Conservation (phyloP, 352 stramenopile genomes). For the Phytophthora palmivora region DNA sequence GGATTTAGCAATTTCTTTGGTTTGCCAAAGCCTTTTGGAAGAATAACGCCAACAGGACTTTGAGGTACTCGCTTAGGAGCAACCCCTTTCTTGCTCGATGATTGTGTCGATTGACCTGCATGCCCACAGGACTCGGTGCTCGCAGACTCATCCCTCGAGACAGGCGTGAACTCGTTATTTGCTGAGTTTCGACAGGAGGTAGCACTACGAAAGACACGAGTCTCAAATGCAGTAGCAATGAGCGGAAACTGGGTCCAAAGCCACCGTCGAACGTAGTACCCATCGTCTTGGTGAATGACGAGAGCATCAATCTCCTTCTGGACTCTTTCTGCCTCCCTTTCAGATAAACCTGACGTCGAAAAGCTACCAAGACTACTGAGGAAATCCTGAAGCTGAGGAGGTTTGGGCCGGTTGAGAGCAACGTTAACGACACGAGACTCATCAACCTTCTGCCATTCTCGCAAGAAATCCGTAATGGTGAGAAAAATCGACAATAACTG, state of each 20-base stretch:
- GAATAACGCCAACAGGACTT: conserved; percentile 12
- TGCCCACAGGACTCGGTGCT: background rate
- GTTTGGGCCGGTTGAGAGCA: conserved; percentile 52
- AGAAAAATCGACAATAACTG: conserved; percentile 75
- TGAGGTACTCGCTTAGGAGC: conserved; percentile 14
- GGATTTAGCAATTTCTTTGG: conserved; percentile 21
- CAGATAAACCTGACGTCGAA: conserved; percentile 53
- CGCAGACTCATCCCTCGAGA: conserved; percentile 13
- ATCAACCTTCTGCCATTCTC: conserved; percentile 69
- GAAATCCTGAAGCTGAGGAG: conserved; percentile 80
- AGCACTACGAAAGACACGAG: conserved; percentile 57
- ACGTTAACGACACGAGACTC: conserved; percentile 34
- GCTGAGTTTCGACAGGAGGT: conserved; percentile 15
- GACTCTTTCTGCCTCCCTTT: conserved; percentile 59
- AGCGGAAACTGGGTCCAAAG: conserved; percentile 90
- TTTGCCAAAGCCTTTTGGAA: conserved; percentile 33
- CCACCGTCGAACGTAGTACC: conserved; percentile 83
- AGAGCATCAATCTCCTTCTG: conserved; percentile 74
- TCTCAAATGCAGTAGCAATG: conserved; percentile 79
- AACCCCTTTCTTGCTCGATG: conserved; percentile 18
- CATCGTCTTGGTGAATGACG: conserved; percentile 66
- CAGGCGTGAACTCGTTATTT: conserved; percentile 8
- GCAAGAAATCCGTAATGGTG: conserved; percentile 82
- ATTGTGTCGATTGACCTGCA: conserved; percentile 2
- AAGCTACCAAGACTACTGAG: conserved; percentile 69